Evolutionary conservation across 345 rosid species (phyloP), one percentile per base, ranked within the genome.

Genomic region (Carallia brachiata): DNA sequence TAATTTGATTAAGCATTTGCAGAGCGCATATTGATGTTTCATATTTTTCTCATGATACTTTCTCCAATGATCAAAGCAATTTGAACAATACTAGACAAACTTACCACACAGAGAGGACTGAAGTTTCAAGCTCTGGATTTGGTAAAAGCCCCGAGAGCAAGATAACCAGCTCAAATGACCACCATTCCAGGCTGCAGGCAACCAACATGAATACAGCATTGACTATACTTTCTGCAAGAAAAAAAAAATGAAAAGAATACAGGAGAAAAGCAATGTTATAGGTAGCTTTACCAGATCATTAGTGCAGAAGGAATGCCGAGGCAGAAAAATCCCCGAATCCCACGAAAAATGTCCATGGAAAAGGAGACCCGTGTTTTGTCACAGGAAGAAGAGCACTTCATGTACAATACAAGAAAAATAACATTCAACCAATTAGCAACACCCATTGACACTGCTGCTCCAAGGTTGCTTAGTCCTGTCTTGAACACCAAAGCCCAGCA

Each of bases 91-190:
- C 9, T 40, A 40, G 48, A 40, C 12, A 40, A n/a, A 54, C 69
- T 31, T 66, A 73, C 76, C 76, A 73, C 7, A 73, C 62, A 15
- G 76, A 73, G 5, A 73, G 76, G 23, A 73, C 76, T 4, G 76
- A 73, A 9, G 71, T 61, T 32, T 73, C 76, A 18, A 73, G 70
- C 66, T 39, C 39, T 34, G 71, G 76, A 58, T 73, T 73, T 52
- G 76, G 76, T 53, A 73, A 66, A 53, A 73, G 71, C 31, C 71
- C 76, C 10, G 76, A 73, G 6, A 73, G 76, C 66, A 73, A 10
- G 27, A 60, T 32, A 36, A 73, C 61, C 28, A 66, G 44, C 76
- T 73, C 76, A 73, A 73, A 73, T 60, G 76, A 73, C 71, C 76
- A 73, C 68, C 67, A 61, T 27, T 62, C 73, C 9, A 70, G 67